Conservation (phyloP, 352 stramenopile genomes). For the Blastocystis sp. region DNA sequence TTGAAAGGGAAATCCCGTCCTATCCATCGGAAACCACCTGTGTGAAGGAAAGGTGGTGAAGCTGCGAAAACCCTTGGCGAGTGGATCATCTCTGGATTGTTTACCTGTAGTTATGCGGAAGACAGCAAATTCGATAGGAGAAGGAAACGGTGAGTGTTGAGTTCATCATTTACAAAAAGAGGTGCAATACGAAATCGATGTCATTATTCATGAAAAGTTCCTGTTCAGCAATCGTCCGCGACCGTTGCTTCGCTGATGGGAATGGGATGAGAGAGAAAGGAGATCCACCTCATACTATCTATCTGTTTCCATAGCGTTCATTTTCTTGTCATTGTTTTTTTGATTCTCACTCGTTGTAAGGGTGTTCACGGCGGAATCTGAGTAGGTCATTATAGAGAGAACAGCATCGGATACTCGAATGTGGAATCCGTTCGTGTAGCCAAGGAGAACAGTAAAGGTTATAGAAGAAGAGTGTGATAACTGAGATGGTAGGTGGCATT, state of each 20-base stretch:
- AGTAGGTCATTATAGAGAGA: too few species aligned
- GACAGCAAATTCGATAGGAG: neutral
- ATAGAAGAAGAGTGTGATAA: too few species aligned
- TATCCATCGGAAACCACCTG: conserved; percentile 14
- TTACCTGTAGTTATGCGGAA: neutral
- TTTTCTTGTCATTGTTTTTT: too few species aligned
- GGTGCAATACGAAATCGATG: neutral
- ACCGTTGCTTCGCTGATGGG: neutral
- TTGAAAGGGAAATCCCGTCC: neutral
- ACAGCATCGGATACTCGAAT: too few species aligned
- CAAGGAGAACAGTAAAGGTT: too few species aligned
- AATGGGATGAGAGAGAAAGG: neutral
- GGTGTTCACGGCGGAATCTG: too few species aligned
- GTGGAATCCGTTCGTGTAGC: too few species aligned
- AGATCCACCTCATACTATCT: neutral
- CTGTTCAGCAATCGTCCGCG: conserved; percentile 6
- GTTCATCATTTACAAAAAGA: too few species aligned
- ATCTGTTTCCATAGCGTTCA: neutral
- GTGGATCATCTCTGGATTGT: neutral
- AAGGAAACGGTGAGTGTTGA: neutral
- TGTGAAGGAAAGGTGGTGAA: conserved; percentile 3
- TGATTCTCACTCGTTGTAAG: too few species aligned
- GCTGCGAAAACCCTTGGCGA: neutral
- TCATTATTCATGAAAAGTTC: neutral
- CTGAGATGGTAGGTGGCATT: too few species aligned